phyloP scores from a whole-genome alignment of 2,329 filamentous ascomycete species.

The Sphaerostilbella broomeana region DNA sequence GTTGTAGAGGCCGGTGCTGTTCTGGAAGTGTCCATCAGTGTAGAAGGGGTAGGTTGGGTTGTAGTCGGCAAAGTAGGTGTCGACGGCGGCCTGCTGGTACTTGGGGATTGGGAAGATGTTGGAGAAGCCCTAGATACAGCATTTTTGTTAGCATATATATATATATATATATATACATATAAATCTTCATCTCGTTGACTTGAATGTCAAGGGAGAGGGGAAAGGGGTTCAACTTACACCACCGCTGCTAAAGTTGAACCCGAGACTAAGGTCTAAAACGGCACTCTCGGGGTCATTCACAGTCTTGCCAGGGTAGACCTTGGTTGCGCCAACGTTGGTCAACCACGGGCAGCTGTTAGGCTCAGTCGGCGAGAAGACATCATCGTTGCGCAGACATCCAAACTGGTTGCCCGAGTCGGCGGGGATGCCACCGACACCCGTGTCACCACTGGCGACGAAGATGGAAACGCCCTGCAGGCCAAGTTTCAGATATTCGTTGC shows the following conservation, averaged over 20 bases:
- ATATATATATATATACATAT: too few species aligned
- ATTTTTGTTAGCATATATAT: too few species aligned
- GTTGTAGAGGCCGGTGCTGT: conserved; percentile 39
- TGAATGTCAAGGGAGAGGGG: too few species aligned
- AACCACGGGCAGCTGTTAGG: conserved; percentile 42
- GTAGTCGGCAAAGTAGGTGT: conserved; percentile 30
- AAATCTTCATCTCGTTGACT: too few species aligned
- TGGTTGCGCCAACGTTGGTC: conserved; percentile 43
- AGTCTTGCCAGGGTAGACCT: conserved; percentile 36
- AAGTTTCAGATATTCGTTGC: conserved; percentile 49
- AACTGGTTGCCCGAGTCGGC: neutral
- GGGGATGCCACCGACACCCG: conserved; percentile 43
- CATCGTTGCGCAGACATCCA: conserved; percentile 34
- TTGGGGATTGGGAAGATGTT: conserved; percentile 39
- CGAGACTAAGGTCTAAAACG: conserved; percentile 23
- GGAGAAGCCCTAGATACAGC: conserved; percentile 42
- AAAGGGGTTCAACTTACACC: too few species aligned
- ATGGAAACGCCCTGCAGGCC: conserved; percentile 45
- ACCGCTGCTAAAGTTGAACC: conserved; percentile 32
- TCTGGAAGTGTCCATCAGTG: conserved; percentile 25
- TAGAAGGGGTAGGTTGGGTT: neutral
- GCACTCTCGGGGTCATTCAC: conserved; percentile 39
- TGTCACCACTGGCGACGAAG: conserved; percentile 40
- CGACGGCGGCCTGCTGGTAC: conserved; percentile 39
- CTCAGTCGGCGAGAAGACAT: conserved; percentile 40